Base-by-base conservation (phyloP, 2,329 filamentous ascomycete species). In the Microthyrium microscopicum region DNA sequence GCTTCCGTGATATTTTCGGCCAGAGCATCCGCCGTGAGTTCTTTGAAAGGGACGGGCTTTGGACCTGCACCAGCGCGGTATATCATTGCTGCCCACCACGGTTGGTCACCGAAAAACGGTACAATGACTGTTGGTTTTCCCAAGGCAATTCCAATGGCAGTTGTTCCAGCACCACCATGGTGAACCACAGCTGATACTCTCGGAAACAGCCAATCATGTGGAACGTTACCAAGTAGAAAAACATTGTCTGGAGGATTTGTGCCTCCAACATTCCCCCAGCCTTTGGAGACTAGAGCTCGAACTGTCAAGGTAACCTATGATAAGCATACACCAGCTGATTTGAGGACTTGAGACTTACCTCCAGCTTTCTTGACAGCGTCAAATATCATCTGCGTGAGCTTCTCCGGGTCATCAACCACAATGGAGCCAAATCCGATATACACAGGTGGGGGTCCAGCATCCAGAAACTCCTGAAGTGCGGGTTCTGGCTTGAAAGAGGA, bases 401-500 rank as follows among this genome's bases (percentile, higher is more conserved):
- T 82, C 37, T 71, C 74, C 3, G 87, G 83, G 49, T 98, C 83
- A 2, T 79, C 75, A 19, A 98, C 85, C n/a, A 94, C 83, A 42
- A 98, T 93, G 4, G 84, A 93, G 2, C 89, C 89, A 47, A 98
- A 98, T 1, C 89, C 89, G 29, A 98, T 84, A 42, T 98, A 98
- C 0, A 95, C 66, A 64, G 46, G 95, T 85, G 4, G 60, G 60
- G 3, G 81, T 70, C 3, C 89, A 85, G 45, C 77, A 73, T 12
- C 68, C 56, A 49, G 98, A 47, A 98, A 98, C 30, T 87, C 83
- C 19, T 65, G 53, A 5, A 98, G 67, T 31, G 87, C 83, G 19
- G 65, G 53, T 0, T 84, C 78, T 2, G 89, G 84, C 30, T 67
- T 64, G 64, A 76, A 95, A 19, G 62, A 58, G 36, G 64, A 55